Base-by-base conservation (phyloP, 2,329 filamentous ascomycete genomes). In the Arthrobotrys sphaeroides region DNA sequence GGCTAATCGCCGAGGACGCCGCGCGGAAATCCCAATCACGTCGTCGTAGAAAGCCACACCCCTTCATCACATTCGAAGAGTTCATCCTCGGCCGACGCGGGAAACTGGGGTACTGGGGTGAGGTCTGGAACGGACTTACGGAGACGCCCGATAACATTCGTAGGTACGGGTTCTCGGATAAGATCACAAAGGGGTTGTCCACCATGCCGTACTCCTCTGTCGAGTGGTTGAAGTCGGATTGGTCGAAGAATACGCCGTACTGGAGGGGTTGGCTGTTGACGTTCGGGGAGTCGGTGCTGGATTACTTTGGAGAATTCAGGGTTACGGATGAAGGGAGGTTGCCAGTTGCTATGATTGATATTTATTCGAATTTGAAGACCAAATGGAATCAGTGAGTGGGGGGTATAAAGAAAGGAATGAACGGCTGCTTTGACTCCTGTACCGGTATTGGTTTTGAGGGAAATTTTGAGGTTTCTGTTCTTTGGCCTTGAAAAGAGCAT, bases 21-120 rank as follows among this genome's bases (percentile, higher is more conserved):
- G 6, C 49, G 9, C 40, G 13, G 67, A 78, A 78, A 13, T 67
- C 78, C 16, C 77, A 78, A 10, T 68, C 78, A 24, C 59, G 77
- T 13, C 77, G 78, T 9, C 80, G 79, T 18, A 83, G 79, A 81
- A 78, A 72, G 22, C 82, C 82, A 3, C 79, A 81, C 83, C 7
- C 80, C 75, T 87, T 87, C 80, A 81, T 87, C 77, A 77, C 80
- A 2, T 83, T 85, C 16, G 82, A 84, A 0, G 85, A 87, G 75
- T 87, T 82, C 78, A 78, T 77, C 16, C 24, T 72, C 2, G 73
- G 73, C 22, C 73, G 73, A 7, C 47, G 36, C 5, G n/a, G 16
- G 3, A 66, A 62, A 26, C 72, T 20, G 57, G 73, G 5, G 72
- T 80, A 80, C 20, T 79, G 86, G 9, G 51, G 76, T 9, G 10